Evolutionary conservation across 2,329 filamentous ascomycete genomes (phyloP), one percentile per base, ranked within the genome.

Genomic region (Byssochlamys sp.): DNA sequence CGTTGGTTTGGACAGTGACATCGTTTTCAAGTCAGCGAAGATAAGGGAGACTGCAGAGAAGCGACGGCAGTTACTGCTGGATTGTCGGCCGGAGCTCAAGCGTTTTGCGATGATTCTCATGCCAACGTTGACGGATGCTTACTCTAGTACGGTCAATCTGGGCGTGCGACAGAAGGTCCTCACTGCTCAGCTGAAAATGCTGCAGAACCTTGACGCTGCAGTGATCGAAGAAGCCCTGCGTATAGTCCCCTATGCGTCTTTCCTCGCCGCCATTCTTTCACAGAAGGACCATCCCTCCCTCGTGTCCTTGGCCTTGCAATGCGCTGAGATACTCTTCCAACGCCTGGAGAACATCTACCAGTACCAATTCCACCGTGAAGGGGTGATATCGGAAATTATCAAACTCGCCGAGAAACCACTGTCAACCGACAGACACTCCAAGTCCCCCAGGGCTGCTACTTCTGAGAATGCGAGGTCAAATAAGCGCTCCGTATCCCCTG

Each of bases 311-410:
- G 92, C 90, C 19, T 78, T 99, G 14, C 90, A 96, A 68, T 92
- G 91, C 39, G 89, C 92, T 0, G 91, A 96, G 71, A 79, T 99
- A 4, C 81, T 99, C 0, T 81, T 96, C 59, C 87, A 86, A 66
- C 86, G 95, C 19, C 78, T 99, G 4, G 90, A 91, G 61, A 81
- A 86, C 25, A 89, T 97, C 29, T 99, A 99, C 69, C 86, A 90
- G 27, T 95, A 96, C 66, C 95, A 99, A 66, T 92, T 99, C 65
- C 95, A 99, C 69, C 89, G 94, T 0, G 95, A 99, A 75, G 94
- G 94, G 35, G 94, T 99, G 50, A 91, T 97, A 64, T 81, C 88
- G 1, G 92, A 99, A 71, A 95, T 99, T 55, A 81, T 85, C 29
- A 92, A 91, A 68, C 78, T 99, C 31, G 87, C 90, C 0, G 80